phyloP scores from a whole-genome alignment of 2,329 filamentous ascomycete species.

The Aspergillus puulaauensis region DNA sequence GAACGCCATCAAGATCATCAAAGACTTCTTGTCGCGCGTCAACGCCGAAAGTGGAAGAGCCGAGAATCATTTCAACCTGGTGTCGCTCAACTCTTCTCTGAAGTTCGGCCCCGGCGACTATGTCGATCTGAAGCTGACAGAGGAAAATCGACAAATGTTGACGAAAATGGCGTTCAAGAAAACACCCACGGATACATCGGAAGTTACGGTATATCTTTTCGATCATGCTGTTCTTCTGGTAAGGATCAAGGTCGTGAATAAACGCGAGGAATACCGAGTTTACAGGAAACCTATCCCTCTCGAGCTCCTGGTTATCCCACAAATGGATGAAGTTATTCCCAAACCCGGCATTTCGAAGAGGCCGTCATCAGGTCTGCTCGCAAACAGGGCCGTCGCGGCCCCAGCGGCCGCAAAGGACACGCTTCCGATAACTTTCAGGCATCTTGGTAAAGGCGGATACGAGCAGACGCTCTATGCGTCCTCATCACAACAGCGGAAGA shows the following conservation, averaged over 20 bases:
- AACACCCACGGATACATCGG: constrained; percentile 78
- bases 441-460: constrained; percentile 93
- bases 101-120: constrained; percentile 87
- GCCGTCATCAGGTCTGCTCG: constrained; percentile 80
- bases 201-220: constrained; percentile 93
- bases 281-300: constrained; percentile 94
- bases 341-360: constrained; percentile 77
- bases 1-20: constrained; percentile 81
- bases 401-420: constrained; percentile 58
- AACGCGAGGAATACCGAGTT: constrained; percentile 90
- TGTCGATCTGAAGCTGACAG: constrained; percentile 90
- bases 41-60: constrained; percentile 96
- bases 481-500: constrained; percentile 82
- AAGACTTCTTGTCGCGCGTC: constrained; percentile 81
- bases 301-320: constrained; percentile 86
- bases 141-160: constrained; percentile 87
- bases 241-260: constrained; percentile 85
- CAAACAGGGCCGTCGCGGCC: constrained; percentile 53
- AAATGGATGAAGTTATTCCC: constrained; percentile 96
- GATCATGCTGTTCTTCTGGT: constrained; percentile 94
- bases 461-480: constrained; percentile 86
- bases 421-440: constrained; percentile 93
- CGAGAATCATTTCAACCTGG: constrained; percentile 94
- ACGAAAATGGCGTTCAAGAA: constrained; percentile 96
- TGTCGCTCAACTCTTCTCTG: constrained; percentile 86